A percentile compares a stretch with the other conserved stretches of the same genome.
Evolutionary conservation across 208 protist species (phyloP).

Genomic region (Acanthamoeba comandoni): DNA sequence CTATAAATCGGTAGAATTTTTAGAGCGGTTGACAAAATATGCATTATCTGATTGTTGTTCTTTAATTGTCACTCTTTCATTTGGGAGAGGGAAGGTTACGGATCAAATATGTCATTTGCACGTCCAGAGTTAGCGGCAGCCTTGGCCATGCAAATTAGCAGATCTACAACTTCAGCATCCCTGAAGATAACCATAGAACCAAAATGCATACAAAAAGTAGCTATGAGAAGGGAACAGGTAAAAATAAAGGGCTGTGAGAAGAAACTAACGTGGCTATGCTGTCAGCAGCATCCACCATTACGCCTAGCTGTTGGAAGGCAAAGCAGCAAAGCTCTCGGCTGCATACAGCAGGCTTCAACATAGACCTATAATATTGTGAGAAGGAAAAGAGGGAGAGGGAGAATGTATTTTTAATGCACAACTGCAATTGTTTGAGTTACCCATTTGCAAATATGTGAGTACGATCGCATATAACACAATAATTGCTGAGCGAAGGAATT

Average conservation of each 20-base stretch:
- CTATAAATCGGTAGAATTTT: conserved; percentile 5
- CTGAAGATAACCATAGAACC: background rate
- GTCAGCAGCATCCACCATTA: conserved; percentile 76
- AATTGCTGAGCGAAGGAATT: conserved; percentile 77
- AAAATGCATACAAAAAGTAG: background rate
- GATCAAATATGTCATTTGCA: conserved; percentile 67
- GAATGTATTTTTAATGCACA: conserved; percentile 1
- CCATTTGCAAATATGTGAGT: conserved; percentile 78
- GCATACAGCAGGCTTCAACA: conserved; percentile 78
- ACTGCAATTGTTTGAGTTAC: background rate
- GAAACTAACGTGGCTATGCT: conserved; percentile 63
- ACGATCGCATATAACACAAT: conserved; percentile 83
- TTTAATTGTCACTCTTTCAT: background rate
- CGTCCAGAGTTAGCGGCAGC: conserved; percentile 61
- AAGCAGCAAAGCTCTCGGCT: conserved; percentile 79
- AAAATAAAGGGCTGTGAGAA: conserved; percentile 22
- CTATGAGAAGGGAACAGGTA: background rate
- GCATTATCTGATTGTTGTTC: background rate
- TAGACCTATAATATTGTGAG: background rate
- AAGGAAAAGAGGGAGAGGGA: background rate
- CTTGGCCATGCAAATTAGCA: conserved; percentile 76
- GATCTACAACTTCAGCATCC: conserved; percentile 78
- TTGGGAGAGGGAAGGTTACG: conserved; percentile 25
- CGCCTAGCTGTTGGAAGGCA: conserved; percentile 77
- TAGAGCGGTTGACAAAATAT: conserved; percentile 5